These are phyloP conservation scores for Parasitella parasitica DNA, from an alignment of 371 early-diverging fungal genomes.

Conservation along the genomic window DNA sequence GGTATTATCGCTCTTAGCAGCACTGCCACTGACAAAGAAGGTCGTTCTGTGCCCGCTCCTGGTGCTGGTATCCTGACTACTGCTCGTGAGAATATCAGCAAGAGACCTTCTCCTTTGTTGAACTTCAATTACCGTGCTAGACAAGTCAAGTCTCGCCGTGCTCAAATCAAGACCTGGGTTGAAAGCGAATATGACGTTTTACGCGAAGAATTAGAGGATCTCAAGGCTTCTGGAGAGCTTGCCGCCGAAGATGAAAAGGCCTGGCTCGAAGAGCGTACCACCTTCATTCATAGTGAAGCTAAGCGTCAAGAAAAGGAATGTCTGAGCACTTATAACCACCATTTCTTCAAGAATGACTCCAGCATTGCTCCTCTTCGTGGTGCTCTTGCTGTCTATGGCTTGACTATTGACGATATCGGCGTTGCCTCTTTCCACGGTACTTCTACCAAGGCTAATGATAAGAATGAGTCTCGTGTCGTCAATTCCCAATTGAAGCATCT, in stretches of 20 bases:
- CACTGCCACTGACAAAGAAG: conserved; percentile 97
- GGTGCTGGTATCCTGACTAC: conserved; percentile 96
- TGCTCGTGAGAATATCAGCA: conserved; percentile 75
- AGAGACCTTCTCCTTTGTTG: conserved; percentile 76
- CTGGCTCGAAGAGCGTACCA: conserved; percentile 78
- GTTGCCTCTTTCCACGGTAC: conserved; percentile 99
- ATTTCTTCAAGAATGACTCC: conserved; percentile 85
- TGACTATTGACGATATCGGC: conserved; percentile 92
- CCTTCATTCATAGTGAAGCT: conserved; percentile 84
- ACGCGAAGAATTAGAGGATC: conserved; percentile 71
- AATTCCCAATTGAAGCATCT: conserved; percentile 88
- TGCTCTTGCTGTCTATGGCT: conserved; percentile 86
- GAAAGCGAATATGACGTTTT: conserved; percentile 78
- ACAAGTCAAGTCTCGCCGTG: conserved; percentile 79
- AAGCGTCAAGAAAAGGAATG: conserved; percentile 85
- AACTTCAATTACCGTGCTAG: conserved; percentile 89
- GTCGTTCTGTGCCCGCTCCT: conserved; percentile 94
- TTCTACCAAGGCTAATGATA: conserved; percentile 95
- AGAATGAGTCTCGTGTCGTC: conserved; percentile 91
- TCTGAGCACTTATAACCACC: conserved; percentile 79
- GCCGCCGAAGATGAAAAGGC: conserved; percentile 60
- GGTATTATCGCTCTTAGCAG: conserved; percentile 91
- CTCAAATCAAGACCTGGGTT: conserved; percentile 86
- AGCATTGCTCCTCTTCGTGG: conserved; percentile 91
- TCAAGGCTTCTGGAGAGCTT: conserved; percentile 64